Base-by-base conservation (phyloP, 345 rosid genomes). In the Rhodomyrtus tomentosa region DNA sequence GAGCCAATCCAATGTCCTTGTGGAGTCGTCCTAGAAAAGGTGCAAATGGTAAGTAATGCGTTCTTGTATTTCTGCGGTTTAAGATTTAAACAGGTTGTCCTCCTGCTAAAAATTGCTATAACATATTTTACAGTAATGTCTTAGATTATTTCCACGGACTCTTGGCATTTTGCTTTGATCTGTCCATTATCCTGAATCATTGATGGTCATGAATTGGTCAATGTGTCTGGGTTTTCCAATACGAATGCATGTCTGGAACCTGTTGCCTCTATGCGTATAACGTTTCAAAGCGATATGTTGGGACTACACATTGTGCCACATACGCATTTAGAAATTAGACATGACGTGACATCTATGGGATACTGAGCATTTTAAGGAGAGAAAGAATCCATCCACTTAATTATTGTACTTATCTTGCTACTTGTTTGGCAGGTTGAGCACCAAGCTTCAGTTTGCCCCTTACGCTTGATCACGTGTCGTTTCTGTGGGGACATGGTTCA, bases 401-500 rank as follows among this genome's bases (percentile, higher is more conserved):
- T 36, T 36, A 68, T 68, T 68, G 79, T 36, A 36, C 79, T 68
- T 13, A 29, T 50, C 54, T 50, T 22, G 5, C 50, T 42, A 22
- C 40, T 80, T 55, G 85, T 50, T 84, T 74, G 82, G 82, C 90
- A 97, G 98, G 95, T 95, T 81, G 91, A 91, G 88, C 99, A 97
- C 90, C 98, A 95, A 90, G 91, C 89, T 54, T 94, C 94, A 29
- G 89, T 80, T 50, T 97, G 98, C 62, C 96, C 95, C 24, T 83
- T 92, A 5, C 98, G 96, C 10, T 88, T 97, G 38, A 89, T 97
- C 29, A 85, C 96, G 3, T 97, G 99, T 81, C 92, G 94, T 55
- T 97, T 93, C 87, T 95, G 99, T 32, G 98, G 99, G 56, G 99
- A 95, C 88, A 94, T 96, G 96, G 98, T 97, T 79, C 95, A 87